These are phyloP conservation scores for Eremochloa ophiuroides DNA, from an alignment of 176 grass and related monocot genomes.

Conservation along the genomic window DNA sequence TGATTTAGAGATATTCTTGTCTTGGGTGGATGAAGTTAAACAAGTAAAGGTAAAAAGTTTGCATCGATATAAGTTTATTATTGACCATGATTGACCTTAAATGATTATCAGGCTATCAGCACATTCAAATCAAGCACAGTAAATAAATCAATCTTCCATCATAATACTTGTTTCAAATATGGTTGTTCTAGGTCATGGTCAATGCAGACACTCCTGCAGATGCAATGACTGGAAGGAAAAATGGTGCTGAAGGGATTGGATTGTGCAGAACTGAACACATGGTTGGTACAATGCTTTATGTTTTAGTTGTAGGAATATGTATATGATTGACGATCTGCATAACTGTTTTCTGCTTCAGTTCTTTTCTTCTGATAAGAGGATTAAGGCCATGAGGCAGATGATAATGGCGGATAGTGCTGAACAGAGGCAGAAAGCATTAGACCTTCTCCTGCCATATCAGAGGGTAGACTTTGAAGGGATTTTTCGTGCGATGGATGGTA, in stretches of 20 bases:
- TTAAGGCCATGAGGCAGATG: slow-evolving; percentile 92
- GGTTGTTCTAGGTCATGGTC: slow-evolving; percentile 69
- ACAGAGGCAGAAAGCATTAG: slow-evolving; percentile 67
- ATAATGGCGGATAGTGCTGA: slow-evolving; percentile 84
- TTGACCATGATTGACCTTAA: neutral
- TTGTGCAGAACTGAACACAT: slow-evolving; percentile 94
- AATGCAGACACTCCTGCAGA: slow-evolving; percentile 95
- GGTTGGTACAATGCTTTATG: slow-evolving; percentile 32
- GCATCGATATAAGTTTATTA: neutral
- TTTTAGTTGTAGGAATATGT: neutral
- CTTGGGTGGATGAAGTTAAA: slow-evolving; percentile 84
- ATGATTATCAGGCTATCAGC: too few relatives aligned
- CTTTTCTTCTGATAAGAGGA: slow-evolving; percentile 94
- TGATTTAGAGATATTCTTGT: slow-evolving; percentile 77
- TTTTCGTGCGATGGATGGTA: slow-evolving; percentile 93
- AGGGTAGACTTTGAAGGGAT: slow-evolving; percentile 88
- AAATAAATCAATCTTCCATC: neutral
- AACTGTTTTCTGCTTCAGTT: slow-evolving; percentile 49
- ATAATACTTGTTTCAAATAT: slow-evolving; percentile 4
- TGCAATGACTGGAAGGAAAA: slow-evolving; percentile 75
- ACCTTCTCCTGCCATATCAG: slow-evolving; percentile 81
- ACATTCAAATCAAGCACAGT: neutral
- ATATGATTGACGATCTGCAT: neutral
- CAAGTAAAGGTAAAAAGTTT: slow-evolving; percentile 57
- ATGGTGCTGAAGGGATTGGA: slow-evolving; percentile 92